These are phyloP conservation scores for Colletotrichum tabaci DNA, from an alignment of 2,329 filamentous ascomycete species.

Conservation along the genomic window DNA sequence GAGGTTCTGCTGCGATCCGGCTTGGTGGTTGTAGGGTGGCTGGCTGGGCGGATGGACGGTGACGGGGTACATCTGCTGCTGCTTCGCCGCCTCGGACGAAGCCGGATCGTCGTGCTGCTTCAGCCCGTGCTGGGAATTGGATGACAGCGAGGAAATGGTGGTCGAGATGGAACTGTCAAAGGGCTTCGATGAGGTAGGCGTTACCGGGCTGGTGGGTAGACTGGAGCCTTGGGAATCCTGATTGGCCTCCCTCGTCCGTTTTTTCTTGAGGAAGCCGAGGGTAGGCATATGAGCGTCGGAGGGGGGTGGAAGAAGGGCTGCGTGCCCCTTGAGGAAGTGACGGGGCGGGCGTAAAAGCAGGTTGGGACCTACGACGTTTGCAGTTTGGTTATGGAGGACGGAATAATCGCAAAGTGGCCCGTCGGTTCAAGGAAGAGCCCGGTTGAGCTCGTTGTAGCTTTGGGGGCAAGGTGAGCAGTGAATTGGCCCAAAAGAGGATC, in stretches of 20 bases:
- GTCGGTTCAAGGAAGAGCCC: slow-evolving; percentile 39
- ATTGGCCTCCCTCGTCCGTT: slow-evolving; percentile 93
- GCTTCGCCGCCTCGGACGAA: slow-evolving; percentile 44
- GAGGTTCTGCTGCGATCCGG: slow-evolving; percentile 74
- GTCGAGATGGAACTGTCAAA: slow-evolving; percentile 57
- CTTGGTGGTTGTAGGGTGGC: slow-evolving; percentile 49
- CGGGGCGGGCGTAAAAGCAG: slow-evolving; percentile 23
- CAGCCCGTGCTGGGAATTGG: slow-evolving; percentile 33
- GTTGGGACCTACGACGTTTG: slow-evolving; percentile 41
- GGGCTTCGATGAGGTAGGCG: slow-evolving; percentile 68
- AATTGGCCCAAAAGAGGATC: slow-evolving; percentile 29
- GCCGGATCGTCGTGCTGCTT: slow-evolving; percentile 42
- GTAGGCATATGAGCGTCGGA: slow-evolving; percentile 80
- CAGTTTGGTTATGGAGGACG: slow-evolving; percentile 31
- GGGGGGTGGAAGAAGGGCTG: slow-evolving; percentile 47
- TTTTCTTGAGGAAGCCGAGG: slow-evolving; percentile 98
- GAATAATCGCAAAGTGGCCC: slow-evolving; percentile 39
- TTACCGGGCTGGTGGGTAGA: slow-evolving; percentile 75
- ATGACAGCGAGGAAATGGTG: slow-evolving; percentile 44
- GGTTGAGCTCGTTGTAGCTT: slow-evolving; percentile 17
- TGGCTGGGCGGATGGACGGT: slow-evolving; percentile 48
- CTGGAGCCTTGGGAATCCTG: slow-evolving; percentile 77
- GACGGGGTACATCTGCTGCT: slow-evolving; percentile 52
- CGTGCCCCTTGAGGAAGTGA: slow-evolving; percentile 33
- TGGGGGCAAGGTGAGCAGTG: slow-evolving; percentile 22